These are phyloP conservation scores for Claviceps arundinis DNA, from an alignment of 2,329 filamentous ascomycete species.

Conservation along the genomic window DNA sequence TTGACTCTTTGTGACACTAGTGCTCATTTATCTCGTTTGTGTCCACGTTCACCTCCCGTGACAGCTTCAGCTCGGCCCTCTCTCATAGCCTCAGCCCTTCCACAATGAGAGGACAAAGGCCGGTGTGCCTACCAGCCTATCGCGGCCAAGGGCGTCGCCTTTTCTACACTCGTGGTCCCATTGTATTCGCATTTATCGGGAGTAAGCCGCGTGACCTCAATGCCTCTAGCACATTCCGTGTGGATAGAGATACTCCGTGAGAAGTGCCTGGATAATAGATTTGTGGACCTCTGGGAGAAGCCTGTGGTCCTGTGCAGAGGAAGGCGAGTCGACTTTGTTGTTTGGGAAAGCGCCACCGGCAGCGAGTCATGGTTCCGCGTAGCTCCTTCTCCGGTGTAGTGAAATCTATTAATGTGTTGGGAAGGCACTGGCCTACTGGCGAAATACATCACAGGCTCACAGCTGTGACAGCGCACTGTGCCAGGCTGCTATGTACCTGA, in stretches of 20 bases:
- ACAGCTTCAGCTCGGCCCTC: neutral
- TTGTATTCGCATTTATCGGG: neutral
- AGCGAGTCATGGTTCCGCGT: neutral
- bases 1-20: neutral
- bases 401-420: neutral
- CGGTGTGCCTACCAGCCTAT: neutral
- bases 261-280: too few relatives aligned
- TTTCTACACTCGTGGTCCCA: too few relatives aligned
- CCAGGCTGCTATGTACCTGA: neutral
- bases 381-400: neutral
- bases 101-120: neutral
- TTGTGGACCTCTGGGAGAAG: too few relatives aligned
- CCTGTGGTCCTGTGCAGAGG: neutral
- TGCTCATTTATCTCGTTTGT: neutral
- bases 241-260: too few relatives aligned
- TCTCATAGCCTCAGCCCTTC: neutral
- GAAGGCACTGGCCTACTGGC: neutral
- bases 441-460: neutral
- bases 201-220: neutral
- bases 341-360: neutral
- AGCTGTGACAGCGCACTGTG: neutral
- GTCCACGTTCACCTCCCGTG: neutral
- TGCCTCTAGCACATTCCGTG: too few relatives aligned
- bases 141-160: neutral
- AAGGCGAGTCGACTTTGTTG: neutral